A percentile compares a stretch with the other conserved stretches of the same genome.
phyloP scores from a whole-genome alignment of 768 basidiomycete species.

The Russula dissimulans region DNA sequence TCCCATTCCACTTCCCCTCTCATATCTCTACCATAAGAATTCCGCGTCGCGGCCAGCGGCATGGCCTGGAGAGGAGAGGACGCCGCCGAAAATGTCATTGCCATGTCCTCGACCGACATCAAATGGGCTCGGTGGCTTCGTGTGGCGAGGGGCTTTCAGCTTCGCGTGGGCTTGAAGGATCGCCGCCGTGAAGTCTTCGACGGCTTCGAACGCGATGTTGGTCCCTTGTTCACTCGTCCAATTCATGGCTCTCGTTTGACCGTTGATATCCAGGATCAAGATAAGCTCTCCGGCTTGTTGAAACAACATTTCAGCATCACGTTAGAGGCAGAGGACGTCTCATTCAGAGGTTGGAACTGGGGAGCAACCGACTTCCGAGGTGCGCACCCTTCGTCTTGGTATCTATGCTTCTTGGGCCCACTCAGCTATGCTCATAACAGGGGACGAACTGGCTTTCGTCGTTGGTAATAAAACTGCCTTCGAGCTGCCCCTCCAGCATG shows the following conservation, averaged over 20 bases:
- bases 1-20: neutral
- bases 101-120: constrained; percentile 62
- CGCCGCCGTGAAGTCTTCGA: constrained; percentile 80
- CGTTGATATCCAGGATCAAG: constrained; percentile 60
- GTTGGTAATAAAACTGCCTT: constrained; percentile 84
- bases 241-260: neutral
- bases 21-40: constrained; percentile 37
- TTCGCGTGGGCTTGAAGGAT: constrained; percentile 74
- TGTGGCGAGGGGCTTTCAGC: constrained; percentile 87
- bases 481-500: constrained; percentile 75
- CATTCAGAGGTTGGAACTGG: constrained; percentile 98
- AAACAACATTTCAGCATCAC: constrained; percentile 84
- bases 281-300: constrained; percentile 67
- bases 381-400: constrained; percentile 26
- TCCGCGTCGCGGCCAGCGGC: constrained; percentile 82
- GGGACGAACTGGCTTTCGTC: constrained; percentile 84
- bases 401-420: neutral
- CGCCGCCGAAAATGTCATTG: constrained; percentile 46
- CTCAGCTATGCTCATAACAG: constrained; percentile 32
- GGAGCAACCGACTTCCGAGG: constrained; percentile 92
- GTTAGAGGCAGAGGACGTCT: constrained; percentile 77
- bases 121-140: constrained; percentile 89
- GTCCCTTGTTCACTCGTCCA: constrained; percentile 19
- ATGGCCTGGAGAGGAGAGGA: constrained; percentile 91
- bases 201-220: constrained; percentile 84